phyloP scores from a whole-genome alignment of 129 eudicot species.

The Gnaphalium uliginosum region DNA sequence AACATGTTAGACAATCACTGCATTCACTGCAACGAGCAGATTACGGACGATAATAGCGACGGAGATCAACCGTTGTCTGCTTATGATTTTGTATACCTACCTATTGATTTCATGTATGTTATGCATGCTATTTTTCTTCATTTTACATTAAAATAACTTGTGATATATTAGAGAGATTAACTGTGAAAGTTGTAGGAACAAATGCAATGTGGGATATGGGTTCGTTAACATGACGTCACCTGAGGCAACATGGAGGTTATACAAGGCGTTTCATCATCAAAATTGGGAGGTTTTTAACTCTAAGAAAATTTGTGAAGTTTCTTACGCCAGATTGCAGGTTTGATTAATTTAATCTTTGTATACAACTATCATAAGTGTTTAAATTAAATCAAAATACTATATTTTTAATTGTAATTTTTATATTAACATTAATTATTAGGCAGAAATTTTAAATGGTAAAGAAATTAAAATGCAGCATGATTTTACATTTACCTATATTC shows the following conservation, averaged over 20 bases:
- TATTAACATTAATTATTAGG: too few species aligned
- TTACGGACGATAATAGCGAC: slow-evolving; percentile 24
- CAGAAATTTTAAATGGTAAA: too few species aligned
- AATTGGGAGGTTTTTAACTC: slow-evolving; percentile 99
- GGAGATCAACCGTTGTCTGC: slow-evolving; percentile 70
- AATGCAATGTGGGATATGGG: slow-evolving; percentile 97
- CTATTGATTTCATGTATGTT: slow-evolving; percentile 89
- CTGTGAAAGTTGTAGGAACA: slow-evolving; percentile 59
- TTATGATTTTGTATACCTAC: slow-evolving; percentile 90
- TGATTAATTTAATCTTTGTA: neutral
- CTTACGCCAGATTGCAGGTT: slow-evolving; percentile 96
- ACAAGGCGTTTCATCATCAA: slow-evolving; percentile 87
- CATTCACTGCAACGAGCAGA: slow-evolving; percentile 87
- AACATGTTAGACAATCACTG: slow-evolving; percentile 99
- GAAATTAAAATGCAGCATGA: too few species aligned
- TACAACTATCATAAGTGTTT: neutral
- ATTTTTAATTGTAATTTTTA: too few species aligned
- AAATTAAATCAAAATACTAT: too few species aligned
- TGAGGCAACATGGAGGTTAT: slow-evolving; percentile 77
- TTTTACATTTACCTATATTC: too few species aligned
- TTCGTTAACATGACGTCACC: slow-evolving; percentile 98
- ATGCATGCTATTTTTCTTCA: neutral
- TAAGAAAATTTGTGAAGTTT: slow-evolving; percentile 85
- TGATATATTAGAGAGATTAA: too few species aligned
- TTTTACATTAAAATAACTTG: too few species aligned